Base-by-base conservation (phyloP, 2,329 filamentous ascomycete species). In the Lasiodiplodia hormozganensis region DNA sequence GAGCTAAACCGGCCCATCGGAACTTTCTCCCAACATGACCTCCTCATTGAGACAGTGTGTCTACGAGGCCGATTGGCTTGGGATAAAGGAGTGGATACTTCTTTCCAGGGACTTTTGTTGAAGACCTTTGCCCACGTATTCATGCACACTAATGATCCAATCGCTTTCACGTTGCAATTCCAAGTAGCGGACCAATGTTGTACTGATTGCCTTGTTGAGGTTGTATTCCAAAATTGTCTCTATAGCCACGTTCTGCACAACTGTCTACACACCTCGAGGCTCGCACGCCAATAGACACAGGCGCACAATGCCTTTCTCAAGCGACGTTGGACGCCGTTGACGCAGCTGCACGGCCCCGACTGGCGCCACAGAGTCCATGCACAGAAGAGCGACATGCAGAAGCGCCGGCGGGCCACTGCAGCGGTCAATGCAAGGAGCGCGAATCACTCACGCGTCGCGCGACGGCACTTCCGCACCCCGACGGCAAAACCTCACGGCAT, bases 291-390 rank as follows among this genome's bases (percentile, higher is more conserved):
- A 52, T 64, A 8, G 47, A 25, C n/a, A 25, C 60, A n/a, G 18
- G 4, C 8, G 18, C 34, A 36, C 34, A 64, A 18, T n/a, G 28
- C 25, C 16, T 21, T 51, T 18, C 28, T 25, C 43, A 52, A 36
- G 60, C 60, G 18, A 34, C 16, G 18, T 18, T 28, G 40, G 31
- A 64, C 43, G 60, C 60, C 60, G 36, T 38, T 64, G 60, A 64
- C 60, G 60, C 43, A 64, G 36, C 21, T n/a, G 57, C 38, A 62
- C 31, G 57, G 56, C n/a, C 56, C 34, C 36, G 36, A 28, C 40
- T 62, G 40, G 47, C 14, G 60, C 60, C 43, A 58, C 56, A 58
- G 4, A 38, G 60, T 38, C 47, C n/a, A 36, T 38, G 43, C 43
- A 52, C 28, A 52, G 12, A 64, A 36, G 34, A 58, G 56, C 38